Conservation (phyloP, 208 protist species). For the Acanthamoeba healyi region DNA sequence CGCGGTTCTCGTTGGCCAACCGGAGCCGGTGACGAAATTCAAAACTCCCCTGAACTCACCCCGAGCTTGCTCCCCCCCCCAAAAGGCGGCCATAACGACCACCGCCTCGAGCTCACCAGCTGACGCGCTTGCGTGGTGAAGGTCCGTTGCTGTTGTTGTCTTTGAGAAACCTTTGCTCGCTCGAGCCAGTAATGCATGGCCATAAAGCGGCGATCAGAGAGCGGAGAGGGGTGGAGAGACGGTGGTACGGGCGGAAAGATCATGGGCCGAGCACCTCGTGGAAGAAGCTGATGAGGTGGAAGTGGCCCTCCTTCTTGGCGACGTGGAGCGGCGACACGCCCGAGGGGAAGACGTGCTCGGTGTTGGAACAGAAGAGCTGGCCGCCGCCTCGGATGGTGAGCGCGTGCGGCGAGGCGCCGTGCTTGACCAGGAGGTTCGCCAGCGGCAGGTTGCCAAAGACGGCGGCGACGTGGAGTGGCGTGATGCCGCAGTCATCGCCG, state of each 20-base stretch:
- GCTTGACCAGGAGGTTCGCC: slow-evolving; percentile 1
- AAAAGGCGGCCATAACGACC: too few relatives aligned
- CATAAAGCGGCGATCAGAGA: background rate
- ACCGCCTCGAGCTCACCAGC: too few relatives aligned
- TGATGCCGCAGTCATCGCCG: slow-evolving; percentile 15
- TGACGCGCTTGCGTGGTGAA: too few relatives aligned
- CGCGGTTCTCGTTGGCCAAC: too few relatives aligned
- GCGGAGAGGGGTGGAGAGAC: background rate
- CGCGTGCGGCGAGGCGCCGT: slow-evolving; percentile 14
- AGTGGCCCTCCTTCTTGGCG: slow-evolving; percentile 51
- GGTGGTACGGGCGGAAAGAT: background rate
- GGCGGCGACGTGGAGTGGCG: slow-evolving; percentile 48
- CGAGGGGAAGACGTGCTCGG: slow-evolving; percentile 22
- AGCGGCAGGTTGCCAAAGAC: slow-evolving; percentile 42
- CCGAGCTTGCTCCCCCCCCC: too few relatives aligned
- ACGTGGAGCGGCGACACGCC: slow-evolving; percentile 43
- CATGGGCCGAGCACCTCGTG: background rate
- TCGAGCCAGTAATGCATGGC: too few relatives aligned
- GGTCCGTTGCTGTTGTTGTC: too few relatives aligned
- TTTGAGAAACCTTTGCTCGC: too few relatives aligned
- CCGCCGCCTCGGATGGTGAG: slow-evolving; percentile 9
- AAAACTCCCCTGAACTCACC: too few relatives aligned
- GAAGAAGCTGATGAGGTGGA: slow-evolving; percentile 45
- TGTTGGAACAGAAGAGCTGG: background rate
- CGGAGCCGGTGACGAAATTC: too few relatives aligned